Base-by-base conservation (phyloP, 2,329 filamentous ascomycete species). In the Pseudohalonectria lignicola region DNA sequence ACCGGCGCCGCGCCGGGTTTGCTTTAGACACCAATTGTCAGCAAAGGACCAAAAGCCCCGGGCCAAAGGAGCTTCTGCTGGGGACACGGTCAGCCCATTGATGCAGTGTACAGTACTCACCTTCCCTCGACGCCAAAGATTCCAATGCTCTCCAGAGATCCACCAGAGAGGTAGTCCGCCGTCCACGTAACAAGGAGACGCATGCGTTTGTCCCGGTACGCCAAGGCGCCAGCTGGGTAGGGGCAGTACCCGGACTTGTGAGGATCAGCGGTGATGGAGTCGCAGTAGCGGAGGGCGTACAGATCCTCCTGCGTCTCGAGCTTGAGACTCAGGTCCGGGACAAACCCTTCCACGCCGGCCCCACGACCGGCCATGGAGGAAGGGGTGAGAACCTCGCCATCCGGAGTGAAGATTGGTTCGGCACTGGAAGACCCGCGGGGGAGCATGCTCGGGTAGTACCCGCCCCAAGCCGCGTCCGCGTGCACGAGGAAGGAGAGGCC, bases 391-490 rank as follows among this genome's bases (percentile, higher is more conserved):
- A 7, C 23, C 12, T 26, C 46, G n/a, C n/a, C n/a, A n/a, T n/a
- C n/a, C n/a, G n/a, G n/a, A n/a, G n/a, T n/a, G n/a, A n/a, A n/a
- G n/a, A n/a, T n/a, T n/a, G n/a, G n/a, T n/a, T n/a, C n/a, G n/a
- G n/a, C n/a, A n/a, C n/a, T n/a, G n/a, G n/a, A n/a, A n/a, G n/a
- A n/a, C n/a, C n/a, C n/a, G 4, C 49, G 53, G 1, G 56, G 59
- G 15, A 69, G 21, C 62, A 67, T 67, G 0, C 59, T 59, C 19
- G 55, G 54, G 39, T 69, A 70, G 39, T 70, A 70, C 0, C 66
- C 66, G 15, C 66, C 65, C 66, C 66, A 70, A 1, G 66, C 65
- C 1, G 63, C 66, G 42, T 69, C 66, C 1, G 54, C 62, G 37
- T 69, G 66, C 7, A 70, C 52, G 0, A 65, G 40, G 36, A 69